Evolutionary conservation across 1,284 basidiomycete genomes (phyloP), one percentile per base, ranked within the genome.

Genomic region (Athelia sp.): DNA sequence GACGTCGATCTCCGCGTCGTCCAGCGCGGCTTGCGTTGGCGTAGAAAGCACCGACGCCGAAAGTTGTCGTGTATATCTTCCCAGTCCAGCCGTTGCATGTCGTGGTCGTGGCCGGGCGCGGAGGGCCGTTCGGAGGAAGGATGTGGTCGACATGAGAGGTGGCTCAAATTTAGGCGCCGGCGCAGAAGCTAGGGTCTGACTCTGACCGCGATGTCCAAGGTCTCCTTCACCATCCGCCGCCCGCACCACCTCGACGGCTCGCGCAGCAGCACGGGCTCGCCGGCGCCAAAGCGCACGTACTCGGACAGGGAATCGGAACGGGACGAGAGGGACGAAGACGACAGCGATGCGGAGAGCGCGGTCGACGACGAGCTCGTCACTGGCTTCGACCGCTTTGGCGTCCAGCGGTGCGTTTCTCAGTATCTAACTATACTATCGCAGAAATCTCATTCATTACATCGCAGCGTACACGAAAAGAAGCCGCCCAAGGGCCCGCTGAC

Each of bases 211-310:
- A 54, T 26, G 43, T 23, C 43, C 52, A 79, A 81, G 56, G 74
- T 90, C 31, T 89, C 87, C 0, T 90, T 90, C 61, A 89, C 83
- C 1, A 73, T 90, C 46, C 79, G 84, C 43, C 73, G 85, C 21
- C 87, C 87, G 2, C 79, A 79, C 0, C 66, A 82, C 31, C 49
- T 50, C n/a, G 56, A 56, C n/a, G 58, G 62, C 75, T 86, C 21
- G 74, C 73, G 21, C 75, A 29, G 71, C 53, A 79, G 70, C 60
- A 63, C 61, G 47, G 64, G 68, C 23, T 69, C 71, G 43, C 76
- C 26, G 13, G 26, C 70, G 46, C 77, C 71, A 45, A 69, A 62
- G 23, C 62, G 58, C 44, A 61, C 59, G 2, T 51, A 66, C 22
- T 56, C 71, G n/a, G 69, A 73, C 13, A 58, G 64, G 18, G 78